Conservation (phyloP, 2,329 filamentous ascomycete species). For the Coniochaeta sp. region DNA sequence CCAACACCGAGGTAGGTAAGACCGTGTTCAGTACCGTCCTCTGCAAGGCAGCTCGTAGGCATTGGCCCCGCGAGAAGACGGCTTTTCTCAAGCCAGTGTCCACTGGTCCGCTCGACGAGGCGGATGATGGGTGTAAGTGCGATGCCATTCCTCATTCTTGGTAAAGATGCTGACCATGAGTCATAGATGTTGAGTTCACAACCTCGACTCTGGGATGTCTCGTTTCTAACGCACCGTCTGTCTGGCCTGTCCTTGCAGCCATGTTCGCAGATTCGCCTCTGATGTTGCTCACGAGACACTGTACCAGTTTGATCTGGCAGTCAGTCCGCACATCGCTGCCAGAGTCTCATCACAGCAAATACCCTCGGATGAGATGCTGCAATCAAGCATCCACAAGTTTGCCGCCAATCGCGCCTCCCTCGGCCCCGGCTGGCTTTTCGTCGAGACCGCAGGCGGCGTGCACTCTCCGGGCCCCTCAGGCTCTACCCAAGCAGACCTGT, state of each 20-base stretch:
- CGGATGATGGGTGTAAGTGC: constrained; percentile 46
- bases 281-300: constrained; percentile 46
- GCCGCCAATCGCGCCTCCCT: constrained; percentile 32
- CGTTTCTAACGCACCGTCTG: constrained; percentile 1
- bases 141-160: constrained; percentile 22
- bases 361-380: constrained; percentile 41
- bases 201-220: neutral
- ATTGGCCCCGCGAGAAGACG: constrained; percentile 37
- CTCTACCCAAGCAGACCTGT: constrained; percentile 69
- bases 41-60: constrained; percentile 49
- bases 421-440: constrained; percentile 51
- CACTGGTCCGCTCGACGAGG: constrained; percentile 61
- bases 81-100: constrained; percentile 77
- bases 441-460: constrained; percentile 79
- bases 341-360: constrained; percentile 35
- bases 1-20: constrained; percentile 81
- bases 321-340: constrained; percentile 73
- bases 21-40: constrained; percentile 71
- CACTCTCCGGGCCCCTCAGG: constrained; percentile 73
- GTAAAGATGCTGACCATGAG: too few relatives aligned
- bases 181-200: constrained; percentile 16
- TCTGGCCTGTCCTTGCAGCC: constrained; percentile 17
- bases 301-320: constrained; percentile 64
- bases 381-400: constrained; percentile 38
- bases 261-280: constrained; percentile 52